phyloP scores from a whole-genome alignment of 176 grass and related monocot genomes.

The Ensete ventricosum region DNA sequence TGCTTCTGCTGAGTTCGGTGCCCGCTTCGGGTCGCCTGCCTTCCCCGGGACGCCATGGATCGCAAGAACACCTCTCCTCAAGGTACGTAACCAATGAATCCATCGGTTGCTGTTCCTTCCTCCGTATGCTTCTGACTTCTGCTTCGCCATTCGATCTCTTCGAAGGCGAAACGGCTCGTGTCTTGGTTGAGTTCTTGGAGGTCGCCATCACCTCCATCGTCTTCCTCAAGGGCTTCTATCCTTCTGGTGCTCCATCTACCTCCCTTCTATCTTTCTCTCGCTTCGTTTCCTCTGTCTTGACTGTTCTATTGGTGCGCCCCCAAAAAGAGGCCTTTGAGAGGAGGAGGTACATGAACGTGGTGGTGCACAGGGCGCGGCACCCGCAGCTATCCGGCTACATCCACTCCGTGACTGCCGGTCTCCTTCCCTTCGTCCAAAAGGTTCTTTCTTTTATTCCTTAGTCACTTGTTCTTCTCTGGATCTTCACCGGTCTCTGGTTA shows the following conservation, averaged over 20 bases:
- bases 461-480: background rate
- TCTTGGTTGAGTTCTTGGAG: slow-evolving; percentile 81
- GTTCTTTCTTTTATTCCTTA: slow-evolving; percentile 22
- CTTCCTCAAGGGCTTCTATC: slow-evolving; percentile 91
- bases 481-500: background rate
- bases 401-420: slow-evolving; percentile 45
- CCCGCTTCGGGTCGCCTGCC: background rate
- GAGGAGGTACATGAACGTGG: slow-evolving; percentile 97
- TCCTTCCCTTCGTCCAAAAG: slow-evolving; percentile 76
- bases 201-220: slow-evolving; percentile 89
- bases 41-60: slow-evolving; percentile 36
- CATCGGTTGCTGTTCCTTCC: background rate
- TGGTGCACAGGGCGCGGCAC: slow-evolving; percentile 77
- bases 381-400: slow-evolving; percentile 66
- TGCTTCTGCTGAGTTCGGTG: too few relatives aligned
- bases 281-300: background rate
- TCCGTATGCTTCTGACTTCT: background rate
- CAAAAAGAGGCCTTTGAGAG: slow-evolving; percentile 81
- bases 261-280: background rate
- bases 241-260: slow-evolving; percentile 34
- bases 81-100: slow-evolving; percentile 31
- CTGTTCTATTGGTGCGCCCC: background rate
- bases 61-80: slow-evolving; percentile 68
- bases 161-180: slow-evolving; percentile 63
- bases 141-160: slow-evolving; percentile 7